Percentiles rank a stretch among this genome's conserved stretches.
Evolutionary conservation across 2,329 filamentous ascomycete genomes (phyloP).

Genomic region (Dryadomyces quercus-mongolicae): DNA sequence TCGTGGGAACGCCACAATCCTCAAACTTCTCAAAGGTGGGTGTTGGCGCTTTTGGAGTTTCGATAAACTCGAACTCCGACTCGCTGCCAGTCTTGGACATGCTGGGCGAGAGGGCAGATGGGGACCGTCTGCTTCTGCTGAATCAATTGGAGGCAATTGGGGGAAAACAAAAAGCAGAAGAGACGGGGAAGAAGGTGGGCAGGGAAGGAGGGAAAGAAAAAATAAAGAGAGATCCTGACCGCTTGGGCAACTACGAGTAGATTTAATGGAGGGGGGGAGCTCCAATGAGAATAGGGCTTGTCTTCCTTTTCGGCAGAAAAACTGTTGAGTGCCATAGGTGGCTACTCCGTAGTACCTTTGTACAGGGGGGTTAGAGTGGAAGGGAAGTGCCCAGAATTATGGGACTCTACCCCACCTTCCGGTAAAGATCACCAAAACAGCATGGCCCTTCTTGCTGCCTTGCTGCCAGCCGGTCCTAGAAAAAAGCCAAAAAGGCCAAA

Average conservation of each 20-base stretch:
- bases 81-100: slow-evolving; percentile 40
- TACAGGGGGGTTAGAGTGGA: neutral
- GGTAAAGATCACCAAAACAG: neutral
- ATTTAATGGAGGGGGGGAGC: neutral
- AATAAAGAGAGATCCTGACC: neutral
- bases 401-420: neutral
- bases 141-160: neutral
- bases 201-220: neutral
- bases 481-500: too few species aligned
- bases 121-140: neutral
- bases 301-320: neutral
- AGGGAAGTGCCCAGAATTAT: neutral
- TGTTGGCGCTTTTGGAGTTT: slow-evolving; percentile 39
- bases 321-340: neutral
- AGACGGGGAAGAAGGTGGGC: neutral
- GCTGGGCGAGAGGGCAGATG: slow-evolving; percentile 17
- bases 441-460: neutral
- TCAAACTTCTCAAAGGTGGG: slow-evolving; percentile 38
- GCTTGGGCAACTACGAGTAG: neutral
- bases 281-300: slow-evolving; percentile 1
- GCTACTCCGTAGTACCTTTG: too few species aligned
- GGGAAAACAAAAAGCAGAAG: neutral
- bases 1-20: slow-evolving; percentile 43
- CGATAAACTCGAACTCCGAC: slow-evolving; percentile 52
- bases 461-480: too few species aligned